Conservation (phyloP, 148 eudicot species). For the Chenopodium berlandieri region DNA sequence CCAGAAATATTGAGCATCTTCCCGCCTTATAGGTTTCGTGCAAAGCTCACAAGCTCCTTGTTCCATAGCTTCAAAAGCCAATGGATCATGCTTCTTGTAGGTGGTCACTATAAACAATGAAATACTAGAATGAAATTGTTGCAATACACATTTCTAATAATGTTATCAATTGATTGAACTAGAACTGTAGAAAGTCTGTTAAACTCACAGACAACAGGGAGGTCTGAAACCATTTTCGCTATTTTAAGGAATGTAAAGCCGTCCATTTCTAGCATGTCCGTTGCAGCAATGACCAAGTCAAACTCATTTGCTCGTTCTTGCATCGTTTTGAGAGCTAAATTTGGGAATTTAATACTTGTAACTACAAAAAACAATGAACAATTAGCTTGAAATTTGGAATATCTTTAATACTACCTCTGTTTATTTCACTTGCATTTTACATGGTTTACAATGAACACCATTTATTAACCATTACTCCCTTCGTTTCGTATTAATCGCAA, state of each 20-base stretch:
- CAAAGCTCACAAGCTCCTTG: conserved; percentile 31
- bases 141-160: neutral
- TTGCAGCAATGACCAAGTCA: conserved; percentile 36
- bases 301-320: conserved; percentile 16
- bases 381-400: too few species aligned
- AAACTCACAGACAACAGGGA: conserved; percentile 38
- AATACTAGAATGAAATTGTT: too few species aligned
- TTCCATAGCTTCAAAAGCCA: conserved; percentile 10
- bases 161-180: neutral
- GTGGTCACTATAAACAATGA: conserved; percentile 31
- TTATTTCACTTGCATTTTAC: too few species aligned
- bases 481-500: too few species aligned
- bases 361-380: conserved; percentile 9
- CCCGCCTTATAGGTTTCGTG: conserved; percentile 24
- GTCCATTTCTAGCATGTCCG: conserved; percentile 33
- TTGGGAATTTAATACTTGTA: conserved; percentile 17
- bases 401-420: too few species aligned
- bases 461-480: too few species aligned
- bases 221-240: neutral
- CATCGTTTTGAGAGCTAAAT: conserved; percentile 31
- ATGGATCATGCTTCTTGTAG: neutral
- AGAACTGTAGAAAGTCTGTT: neutral
- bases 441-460: too few species aligned
- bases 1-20: conserved; percentile 29
- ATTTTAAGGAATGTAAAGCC: conserved; percentile 22